Percentiles rank a stretch among this genome's conserved stretches.
Evolutionary conservation across 164 flowering plant genomes (phyloP).

Genomic region (Echeveria elegans): DNA sequence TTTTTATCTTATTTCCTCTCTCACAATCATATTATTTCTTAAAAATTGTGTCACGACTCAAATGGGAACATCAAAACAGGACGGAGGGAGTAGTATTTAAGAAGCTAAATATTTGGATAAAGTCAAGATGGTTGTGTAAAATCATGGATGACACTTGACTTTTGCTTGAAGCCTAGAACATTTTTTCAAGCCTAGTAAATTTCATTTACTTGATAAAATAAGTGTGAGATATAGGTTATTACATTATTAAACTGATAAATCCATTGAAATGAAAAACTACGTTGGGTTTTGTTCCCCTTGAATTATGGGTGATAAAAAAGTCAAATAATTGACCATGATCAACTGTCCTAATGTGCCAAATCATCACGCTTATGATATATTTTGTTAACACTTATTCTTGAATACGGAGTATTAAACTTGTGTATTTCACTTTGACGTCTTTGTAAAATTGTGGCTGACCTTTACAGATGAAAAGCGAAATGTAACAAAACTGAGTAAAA

Average conservation of each 20-base stretch:
- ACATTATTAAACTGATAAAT: background rate
- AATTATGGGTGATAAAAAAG: conserved; percentile 1
- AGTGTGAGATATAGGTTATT: background rate
- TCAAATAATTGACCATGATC: background rate
- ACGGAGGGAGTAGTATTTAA: no score
- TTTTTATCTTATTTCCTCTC: no score
- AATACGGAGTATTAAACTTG: no score
- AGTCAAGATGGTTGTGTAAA: background rate
- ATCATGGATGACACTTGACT: background rate
- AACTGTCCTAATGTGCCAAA: background rate
- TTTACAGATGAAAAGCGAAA: no score
- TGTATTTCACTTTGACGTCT: no score
- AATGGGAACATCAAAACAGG: no score
- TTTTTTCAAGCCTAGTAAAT: background rate
- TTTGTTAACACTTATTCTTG: no score
- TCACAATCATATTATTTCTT: no score
- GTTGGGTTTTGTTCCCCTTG: background rate
- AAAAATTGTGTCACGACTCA: no score
- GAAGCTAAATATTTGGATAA: background rate
- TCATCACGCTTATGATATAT: background rate
- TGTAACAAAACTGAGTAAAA: no score
- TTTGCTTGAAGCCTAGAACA: conserved; percentile 1
- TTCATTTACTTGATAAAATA: background rate
- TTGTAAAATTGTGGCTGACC: no score
- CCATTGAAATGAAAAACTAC: background rate